Conservation (phyloP, 306 rosid genomes). For the Echinosophora koreensis region DNA sequence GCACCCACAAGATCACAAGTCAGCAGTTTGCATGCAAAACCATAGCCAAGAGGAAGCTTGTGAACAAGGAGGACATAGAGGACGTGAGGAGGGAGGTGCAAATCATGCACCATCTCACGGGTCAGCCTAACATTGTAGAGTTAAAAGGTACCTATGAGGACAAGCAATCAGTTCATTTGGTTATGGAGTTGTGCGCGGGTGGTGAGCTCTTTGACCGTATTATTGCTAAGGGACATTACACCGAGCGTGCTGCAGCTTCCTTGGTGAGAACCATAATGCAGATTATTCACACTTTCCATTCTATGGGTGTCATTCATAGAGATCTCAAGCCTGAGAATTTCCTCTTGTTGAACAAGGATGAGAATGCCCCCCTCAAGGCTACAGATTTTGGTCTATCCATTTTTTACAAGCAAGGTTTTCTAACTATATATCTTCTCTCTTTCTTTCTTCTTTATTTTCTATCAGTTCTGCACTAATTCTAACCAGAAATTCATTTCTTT, state of each 20-base stretch:
- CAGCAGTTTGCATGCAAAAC: constrained; percentile 87
- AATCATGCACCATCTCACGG: constrained; percentile 86
- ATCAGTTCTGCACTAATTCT: neutral
- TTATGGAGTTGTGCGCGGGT: constrained; percentile 52
- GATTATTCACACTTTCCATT: constrained; percentile 49
- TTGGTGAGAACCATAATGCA: constrained; percentile 50
- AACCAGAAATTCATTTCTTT: neutral
- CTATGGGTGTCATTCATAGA: constrained; percentile 58
- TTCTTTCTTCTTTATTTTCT: neutral
- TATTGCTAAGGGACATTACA: constrained; percentile 49
- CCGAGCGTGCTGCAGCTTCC: constrained; percentile 51
- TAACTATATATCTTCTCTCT: neutral
- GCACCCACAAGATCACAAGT: constrained; percentile 72
- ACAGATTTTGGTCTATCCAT: constrained; percentile 60
- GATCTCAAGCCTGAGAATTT: constrained; percentile 70
- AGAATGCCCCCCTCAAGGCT: constrained; percentile 58
- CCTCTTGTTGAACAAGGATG: constrained; percentile 51
- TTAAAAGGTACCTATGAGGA: constrained; percentile 65
- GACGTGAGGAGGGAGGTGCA: constrained; percentile 96
- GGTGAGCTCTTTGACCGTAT: constrained; percentile 54
- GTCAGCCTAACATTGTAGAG: constrained; percentile 87
- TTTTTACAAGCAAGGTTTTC: constrained; percentile 58
- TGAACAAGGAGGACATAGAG: constrained; percentile 81
- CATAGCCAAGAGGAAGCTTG: constrained; percentile 89
- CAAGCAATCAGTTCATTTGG: constrained; percentile 50